These are phyloP conservation scores for Beauveria caledonica DNA, from an alignment of 2,329 filamentous ascomycete species.

Conservation along the genomic window DNA sequence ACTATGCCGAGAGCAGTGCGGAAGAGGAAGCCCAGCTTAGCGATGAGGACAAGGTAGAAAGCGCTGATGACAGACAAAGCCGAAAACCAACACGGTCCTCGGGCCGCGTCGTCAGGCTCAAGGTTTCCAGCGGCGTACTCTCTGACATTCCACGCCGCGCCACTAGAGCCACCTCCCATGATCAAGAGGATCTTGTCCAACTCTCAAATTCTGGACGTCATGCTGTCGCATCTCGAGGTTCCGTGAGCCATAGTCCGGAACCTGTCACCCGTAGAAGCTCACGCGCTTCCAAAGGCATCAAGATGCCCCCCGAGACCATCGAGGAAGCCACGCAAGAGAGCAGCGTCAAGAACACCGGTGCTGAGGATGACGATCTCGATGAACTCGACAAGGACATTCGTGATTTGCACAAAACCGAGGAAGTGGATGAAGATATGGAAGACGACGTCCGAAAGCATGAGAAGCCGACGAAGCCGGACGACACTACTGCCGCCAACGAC, in stretches of 20 bases:
- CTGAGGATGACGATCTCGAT: constrained; percentile 26
- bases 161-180: constrained; percentile 47
- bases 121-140: constrained; percentile 24
- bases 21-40: constrained; percentile 28
- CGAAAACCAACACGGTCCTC: constrained; percentile 18
- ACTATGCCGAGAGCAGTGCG: constrained; percentile 39
- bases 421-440: constrained; percentile 22
- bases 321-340: constrained; percentile 48
- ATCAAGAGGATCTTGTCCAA: constrained; percentile 47
- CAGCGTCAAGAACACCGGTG: constrained; percentile 21
- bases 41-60: constrained; percentile 21
- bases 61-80: constrained; percentile 21
- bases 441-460: constrained; percentile 20
- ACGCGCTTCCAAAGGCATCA: constrained; percentile 43
- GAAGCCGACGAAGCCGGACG: constrained; percentile 14
- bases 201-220: constrained; percentile 55
- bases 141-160: constrained; percentile 32
- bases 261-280: constrained; percentile 36
- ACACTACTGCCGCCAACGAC: constrained; percentile 17
- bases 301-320: constrained; percentile 39
- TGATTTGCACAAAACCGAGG: constrained; percentile 21
- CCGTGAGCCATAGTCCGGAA: constrained; percentile 50
- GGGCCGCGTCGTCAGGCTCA: constrained; percentile 38
- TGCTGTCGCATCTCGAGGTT: constrained; percentile 38
- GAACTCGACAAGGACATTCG: constrained; percentile 30